Conservation (phyloP, 345 rosid species). For the Mangifera indica region DNA sequence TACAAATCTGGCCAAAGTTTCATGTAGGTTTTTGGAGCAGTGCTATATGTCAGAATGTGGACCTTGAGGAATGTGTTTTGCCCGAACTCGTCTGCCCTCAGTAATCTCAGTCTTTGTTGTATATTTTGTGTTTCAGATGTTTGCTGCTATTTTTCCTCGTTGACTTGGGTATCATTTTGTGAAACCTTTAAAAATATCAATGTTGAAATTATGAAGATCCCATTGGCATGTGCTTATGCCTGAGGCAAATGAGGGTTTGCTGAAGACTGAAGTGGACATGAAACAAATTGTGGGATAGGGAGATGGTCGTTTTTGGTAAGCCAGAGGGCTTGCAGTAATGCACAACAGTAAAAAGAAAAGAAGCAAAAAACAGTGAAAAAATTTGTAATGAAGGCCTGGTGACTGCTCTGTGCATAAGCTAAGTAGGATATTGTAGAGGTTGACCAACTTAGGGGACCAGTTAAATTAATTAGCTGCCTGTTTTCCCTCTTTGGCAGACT, state of each 20-base stretch:
- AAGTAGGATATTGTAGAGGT: slow-evolving; percentile 17
- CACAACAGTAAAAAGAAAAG: too few species aligned
- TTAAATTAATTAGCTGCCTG: slow-evolving; percentile 6
- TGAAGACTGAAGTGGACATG: neutral
- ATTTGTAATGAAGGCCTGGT: neutral
- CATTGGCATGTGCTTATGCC: too few species aligned
- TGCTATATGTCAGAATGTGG: neutral
- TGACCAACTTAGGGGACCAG: neutral
- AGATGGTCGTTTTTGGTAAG: slow-evolving; percentile 4
- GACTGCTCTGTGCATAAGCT: slow-evolving; percentile 3
- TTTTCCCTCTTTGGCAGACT: slow-evolving; percentile 2
- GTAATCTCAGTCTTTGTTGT: neutral
- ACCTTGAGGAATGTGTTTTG: neutral
- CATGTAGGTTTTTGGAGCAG: neutral
- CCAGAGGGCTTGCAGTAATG: too few species aligned
- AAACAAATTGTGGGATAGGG: neutral
- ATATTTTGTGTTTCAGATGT: neutral
- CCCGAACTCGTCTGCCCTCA: neutral
- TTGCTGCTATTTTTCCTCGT: neutral
- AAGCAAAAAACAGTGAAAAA: neutral
- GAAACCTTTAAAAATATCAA: too few species aligned
- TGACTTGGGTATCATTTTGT: too few species aligned
- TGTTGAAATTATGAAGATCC: too few species aligned
- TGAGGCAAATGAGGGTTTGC: too few species aligned
- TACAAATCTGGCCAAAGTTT: neutral